Conservation (phyloP, 176 grass and related monocot species). For the Tillandsia leiboldiana region DNA sequence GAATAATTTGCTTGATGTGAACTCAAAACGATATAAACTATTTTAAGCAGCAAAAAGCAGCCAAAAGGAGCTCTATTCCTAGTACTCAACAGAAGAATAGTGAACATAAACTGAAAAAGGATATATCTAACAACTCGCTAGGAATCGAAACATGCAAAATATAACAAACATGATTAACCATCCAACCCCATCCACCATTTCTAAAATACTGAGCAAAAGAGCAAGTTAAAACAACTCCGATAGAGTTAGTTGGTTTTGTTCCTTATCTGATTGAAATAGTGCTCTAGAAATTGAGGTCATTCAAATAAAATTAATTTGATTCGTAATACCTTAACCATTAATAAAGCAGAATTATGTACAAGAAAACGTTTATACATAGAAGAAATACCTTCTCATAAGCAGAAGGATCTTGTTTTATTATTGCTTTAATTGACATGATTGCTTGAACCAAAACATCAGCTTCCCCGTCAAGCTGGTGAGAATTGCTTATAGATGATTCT, state of each 20-base stretch:
- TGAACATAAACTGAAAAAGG: neutral
- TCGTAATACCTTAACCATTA: neutral
- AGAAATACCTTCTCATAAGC: conserved; percentile 69
- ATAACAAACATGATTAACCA: no score
- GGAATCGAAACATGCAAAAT: neutral
- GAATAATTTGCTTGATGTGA: no score
- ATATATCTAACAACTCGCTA: neutral
- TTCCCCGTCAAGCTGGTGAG: conserved; percentile 60
- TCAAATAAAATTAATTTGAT: neutral
- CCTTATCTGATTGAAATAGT: no score
- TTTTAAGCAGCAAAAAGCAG: no score
- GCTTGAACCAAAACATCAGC: conserved; percentile 80
- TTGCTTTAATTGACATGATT: conserved; percentile 88
- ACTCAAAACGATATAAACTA: no score
- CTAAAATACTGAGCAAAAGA: no score
- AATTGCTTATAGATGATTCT: conserved; percentile 57
- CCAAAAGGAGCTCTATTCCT: no score
- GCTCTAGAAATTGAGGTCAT: no score
- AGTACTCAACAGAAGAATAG: no score
- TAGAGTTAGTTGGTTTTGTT: no score
- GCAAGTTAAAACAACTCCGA: no score
- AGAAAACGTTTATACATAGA: neutral
- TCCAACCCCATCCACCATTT: no score
- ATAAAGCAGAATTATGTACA: neutral
- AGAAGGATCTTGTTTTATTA: conserved; percentile 62